phyloP scores from a whole-genome alignment of 345 rosid genomes.

The Isatis tinctoria region DNA sequence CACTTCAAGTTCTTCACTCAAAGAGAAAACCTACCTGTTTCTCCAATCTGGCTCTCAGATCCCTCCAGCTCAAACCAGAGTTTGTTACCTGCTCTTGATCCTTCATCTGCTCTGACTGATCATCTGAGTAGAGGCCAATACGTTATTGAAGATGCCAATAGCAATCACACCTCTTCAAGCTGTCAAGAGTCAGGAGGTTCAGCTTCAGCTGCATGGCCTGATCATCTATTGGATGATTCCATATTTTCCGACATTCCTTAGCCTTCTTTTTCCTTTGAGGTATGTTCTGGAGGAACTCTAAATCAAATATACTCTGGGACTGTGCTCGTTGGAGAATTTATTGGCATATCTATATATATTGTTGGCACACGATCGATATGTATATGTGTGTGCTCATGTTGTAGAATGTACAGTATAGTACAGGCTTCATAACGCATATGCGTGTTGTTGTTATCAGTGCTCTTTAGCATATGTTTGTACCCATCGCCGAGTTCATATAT shows the following conservation, averaged over 20 bases:
- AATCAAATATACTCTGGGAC: constrained; percentile 14
- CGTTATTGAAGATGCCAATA: constrained; percentile 26
- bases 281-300: constrained; percentile 5
- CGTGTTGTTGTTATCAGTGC: constrained; percentile 7
- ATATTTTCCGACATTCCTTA: constrained; percentile 28
- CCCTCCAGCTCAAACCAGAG: constrained; percentile 19
- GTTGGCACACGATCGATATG: constrained; percentile 4
- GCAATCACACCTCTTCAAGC: constrained; percentile 26
- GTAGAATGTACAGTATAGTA: constrained; percentile 21
- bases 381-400: neutral
- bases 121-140: constrained; percentile 21
- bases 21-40: constrained; percentile 19
- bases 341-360: constrained; percentile 12
- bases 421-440: neutral
- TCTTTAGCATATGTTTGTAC: constrained; percentile 18
- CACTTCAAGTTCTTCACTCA: constrained; percentile 22
- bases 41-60: constrained; percentile 32
- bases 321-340: constrained; percentile 18
- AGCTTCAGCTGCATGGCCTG: constrained; percentile 35
- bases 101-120: constrained; percentile 18
- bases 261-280: constrained; percentile 1
- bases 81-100: constrained; percentile 19
- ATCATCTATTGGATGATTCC: constrained; percentile 31
- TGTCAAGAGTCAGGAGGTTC: constrained; percentile 30
- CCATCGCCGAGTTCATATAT: neutral